These are phyloP conservation scores for Seminavis robusta DNA, from an alignment of 108 stramenopile genomes.

Conservation along the genomic window DNA sequence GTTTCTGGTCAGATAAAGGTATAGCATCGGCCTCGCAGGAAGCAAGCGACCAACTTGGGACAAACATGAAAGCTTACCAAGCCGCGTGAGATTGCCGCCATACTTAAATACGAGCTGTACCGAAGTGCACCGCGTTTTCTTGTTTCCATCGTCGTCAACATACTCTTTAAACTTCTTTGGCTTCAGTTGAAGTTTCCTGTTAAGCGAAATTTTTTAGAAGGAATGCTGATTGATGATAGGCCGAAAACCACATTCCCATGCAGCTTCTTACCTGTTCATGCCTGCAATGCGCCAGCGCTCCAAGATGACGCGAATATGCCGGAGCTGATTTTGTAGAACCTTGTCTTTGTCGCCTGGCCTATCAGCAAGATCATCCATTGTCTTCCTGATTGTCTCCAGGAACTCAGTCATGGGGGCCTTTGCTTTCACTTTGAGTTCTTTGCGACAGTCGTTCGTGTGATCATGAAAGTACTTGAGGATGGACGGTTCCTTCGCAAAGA, in stretches of 20 bases:
- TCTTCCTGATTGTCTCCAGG: conserved; percentile 64
- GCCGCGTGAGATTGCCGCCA: conserved; percentile 96
- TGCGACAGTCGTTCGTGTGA: conserved; percentile 58
- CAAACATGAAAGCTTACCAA: conserved; percentile 43
- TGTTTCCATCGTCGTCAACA: conserved; percentile 34
- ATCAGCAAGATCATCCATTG: conserved; percentile 38
- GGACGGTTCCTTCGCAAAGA: conserved; percentile 63
- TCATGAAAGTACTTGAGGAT: conserved; percentile 80
- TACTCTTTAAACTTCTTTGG: conserved; percentile 75
- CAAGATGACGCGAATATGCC: conserved; percentile 86
- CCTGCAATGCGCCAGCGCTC: conserved; percentile 93
- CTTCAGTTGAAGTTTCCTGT: conserved; percentile 98
- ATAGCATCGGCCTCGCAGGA: too few relatives aligned
- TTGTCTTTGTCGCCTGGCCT: conserved; percentile 17
- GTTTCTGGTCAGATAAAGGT: conserved; percentile 4
- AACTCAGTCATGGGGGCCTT: conserved; percentile 88
- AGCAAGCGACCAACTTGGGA: too few relatives aligned
- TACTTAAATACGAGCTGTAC: conserved; percentile 96
- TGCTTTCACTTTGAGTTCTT: conserved; percentile 94
- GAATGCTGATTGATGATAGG: too few relatives aligned
- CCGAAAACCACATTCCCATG: too few relatives aligned
- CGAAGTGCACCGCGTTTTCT: conserved; percentile 45
- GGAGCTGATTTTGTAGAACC: conserved; percentile 49
- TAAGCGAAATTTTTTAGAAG: too few relatives aligned
- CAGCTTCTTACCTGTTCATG: conserved; percentile 31